Evolutionary conservation across 2,329 filamentous ascomycete genomes (phyloP), one percentile per base, ranked within the genome.

Genomic region (Amylocarpus encephaloides): DNA sequence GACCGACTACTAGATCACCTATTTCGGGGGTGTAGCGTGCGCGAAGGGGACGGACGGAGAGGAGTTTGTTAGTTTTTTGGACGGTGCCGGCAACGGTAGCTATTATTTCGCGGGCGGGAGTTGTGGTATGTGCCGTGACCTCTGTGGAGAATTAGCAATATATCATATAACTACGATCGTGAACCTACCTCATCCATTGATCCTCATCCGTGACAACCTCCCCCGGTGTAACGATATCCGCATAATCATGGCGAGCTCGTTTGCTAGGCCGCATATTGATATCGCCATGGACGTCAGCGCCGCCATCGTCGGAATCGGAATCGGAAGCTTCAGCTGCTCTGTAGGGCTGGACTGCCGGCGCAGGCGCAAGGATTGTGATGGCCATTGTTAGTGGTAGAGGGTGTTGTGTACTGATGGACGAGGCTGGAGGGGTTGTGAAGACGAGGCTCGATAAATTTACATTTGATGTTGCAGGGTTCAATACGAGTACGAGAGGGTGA

Each of bases 1-100:
- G 82, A 34, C 93, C 93, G 12, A 98, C 85, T 2, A 98, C 88
- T 3, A 98, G 77, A 70, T 98, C 93, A 61, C 93, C 93, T 54
- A 98, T 96, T 69, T 96, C 92, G 32, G 93, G 93, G 1, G 83
- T 89, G 73, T 98, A 98, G 54, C 93, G 86, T 15, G 93, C 91
- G 54, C 91, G 88, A 2, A 98, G 77, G 5, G 93, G 90, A 2
- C 86, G 83, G 50, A 98, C 87, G 2, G 89, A 95, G 58, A 98
- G 83, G 43, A 98, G 83, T 69, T 96, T 97, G 78, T 98, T 98
- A 53, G 92, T 97, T 67, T 91, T 92, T 65, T 86, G 84, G 33
- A 97, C 77, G 6, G 86, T 92, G 63, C 93, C 93, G 5, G 91
- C 91, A 30, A 98, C 86, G 5, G 93, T 95, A 42, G 89, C 91